Conservation (phyloP, 305 asterid species). For the Fraxinus floribunda region DNA sequence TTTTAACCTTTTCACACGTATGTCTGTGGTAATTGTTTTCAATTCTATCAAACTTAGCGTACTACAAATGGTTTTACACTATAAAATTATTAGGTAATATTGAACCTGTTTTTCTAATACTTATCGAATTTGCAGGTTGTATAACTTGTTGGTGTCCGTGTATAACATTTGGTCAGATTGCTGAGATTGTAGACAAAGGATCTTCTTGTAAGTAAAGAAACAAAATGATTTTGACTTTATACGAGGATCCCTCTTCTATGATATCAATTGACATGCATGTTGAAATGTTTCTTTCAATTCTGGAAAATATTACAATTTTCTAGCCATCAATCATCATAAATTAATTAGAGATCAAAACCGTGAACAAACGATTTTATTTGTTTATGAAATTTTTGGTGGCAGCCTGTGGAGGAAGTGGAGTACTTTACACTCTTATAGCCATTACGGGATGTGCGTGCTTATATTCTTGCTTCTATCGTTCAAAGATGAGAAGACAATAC, state of each 20-base stretch:
- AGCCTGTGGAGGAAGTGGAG: constrained; percentile 41
- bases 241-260: neutral
- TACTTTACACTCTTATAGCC: constrained; percentile 27
- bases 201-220: constrained; percentile 26
- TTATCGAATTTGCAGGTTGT: constrained; percentile 25
- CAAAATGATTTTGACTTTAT: neutral
- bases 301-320: neutral
- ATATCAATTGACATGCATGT: neutral
- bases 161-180: constrained; percentile 31
- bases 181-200: constrained; percentile 31
- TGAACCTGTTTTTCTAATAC: neutral
- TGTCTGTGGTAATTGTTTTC: neutral
- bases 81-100: neutral
- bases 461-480: constrained; percentile 38
- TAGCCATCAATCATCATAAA: neutral
- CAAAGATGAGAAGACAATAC: constrained; percentile 29
- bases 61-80: neutral
- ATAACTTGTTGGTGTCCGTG: constrained; percentile 35
- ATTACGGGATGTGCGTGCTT: constrained; percentile 30
- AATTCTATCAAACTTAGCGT: neutral
- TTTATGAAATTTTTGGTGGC: neutral
- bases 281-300: neutral
- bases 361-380: neutral
- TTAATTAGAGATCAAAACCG: neutral
- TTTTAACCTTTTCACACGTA: neutral